These are phyloP conservation scores for Prasinococcaceae sp. DNA, from an alignment of 139 green algal species.

Conservation along the genomic window DNA sequence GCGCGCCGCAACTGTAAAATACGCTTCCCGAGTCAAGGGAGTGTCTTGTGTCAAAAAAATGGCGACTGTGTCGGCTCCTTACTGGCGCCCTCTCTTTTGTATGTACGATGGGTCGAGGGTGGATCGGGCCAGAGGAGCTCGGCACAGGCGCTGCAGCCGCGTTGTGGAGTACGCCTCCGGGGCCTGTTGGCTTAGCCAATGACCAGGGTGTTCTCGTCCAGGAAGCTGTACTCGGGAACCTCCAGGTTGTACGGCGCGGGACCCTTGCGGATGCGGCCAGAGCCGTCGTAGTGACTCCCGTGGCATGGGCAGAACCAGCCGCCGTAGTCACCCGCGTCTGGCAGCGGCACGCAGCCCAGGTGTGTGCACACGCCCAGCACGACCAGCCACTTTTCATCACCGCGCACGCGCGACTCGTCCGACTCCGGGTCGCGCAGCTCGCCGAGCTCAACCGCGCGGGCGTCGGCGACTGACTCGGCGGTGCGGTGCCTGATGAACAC, in stretches of 20 bases:
- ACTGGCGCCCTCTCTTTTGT: too few species aligned
- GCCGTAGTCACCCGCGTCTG: constrained; percentile 89
- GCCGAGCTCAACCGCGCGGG: constrained; percentile 47
- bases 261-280: constrained; percentile 84
- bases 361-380: constrained; percentile 98
- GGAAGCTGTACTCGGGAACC: constrained; percentile 72
- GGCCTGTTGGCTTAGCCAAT: constrained; percentile 51
- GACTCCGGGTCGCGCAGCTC: constrained; percentile 79
- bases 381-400: constrained; percentile 73
- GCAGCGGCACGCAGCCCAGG: constrained; percentile 93
- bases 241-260: constrained; percentile 96
- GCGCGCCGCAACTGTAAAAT: too few species aligned
- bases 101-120: too few species aligned
- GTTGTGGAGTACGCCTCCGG: too few species aligned
- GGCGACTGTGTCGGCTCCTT: too few species aligned
- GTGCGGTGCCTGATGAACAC: constrained; percentile 91
- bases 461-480: constrained; percentile 58
- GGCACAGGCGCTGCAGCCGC: too few species aligned
- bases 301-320: constrained; percentile 97
- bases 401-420: not conserved
- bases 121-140: too few species aligned
- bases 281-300: constrained; percentile 88
- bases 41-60: too few species aligned
- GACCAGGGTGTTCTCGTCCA: constrained; percentile 50
- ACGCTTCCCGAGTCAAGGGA: too few species aligned